phyloP scores from a whole-genome alignment of 495 filamentous ascomycete genomes.

The Talaromyces proteolyticus region DNA sequence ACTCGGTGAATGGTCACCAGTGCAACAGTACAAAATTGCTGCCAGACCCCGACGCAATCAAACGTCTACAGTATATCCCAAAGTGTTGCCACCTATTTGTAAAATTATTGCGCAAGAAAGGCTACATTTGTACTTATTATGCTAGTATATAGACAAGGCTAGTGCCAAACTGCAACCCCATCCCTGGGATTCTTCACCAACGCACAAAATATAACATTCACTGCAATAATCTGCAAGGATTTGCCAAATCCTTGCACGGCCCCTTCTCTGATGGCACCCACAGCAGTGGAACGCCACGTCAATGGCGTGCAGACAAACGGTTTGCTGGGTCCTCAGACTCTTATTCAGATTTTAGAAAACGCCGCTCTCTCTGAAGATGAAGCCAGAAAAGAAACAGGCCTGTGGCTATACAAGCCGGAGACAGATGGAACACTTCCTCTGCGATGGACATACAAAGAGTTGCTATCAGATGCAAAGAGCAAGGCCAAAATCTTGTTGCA shows the following conservation, averaged over 20 bases:
- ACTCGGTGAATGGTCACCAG: neutral
- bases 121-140: neutral
- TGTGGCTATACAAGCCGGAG: neutral
- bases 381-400: neutral
- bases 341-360: neutral
- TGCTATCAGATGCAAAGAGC: conserved; percentile 3
- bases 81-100: neutral
- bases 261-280: too few relatives aligned
- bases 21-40: neutral
- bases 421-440: neutral
- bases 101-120: neutral
- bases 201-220: neutral
- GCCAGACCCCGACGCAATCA: neutral
- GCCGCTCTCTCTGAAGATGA: neutral
- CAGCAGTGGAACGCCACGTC: neutral
- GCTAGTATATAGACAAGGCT: neutral
- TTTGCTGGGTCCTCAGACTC: neutral
- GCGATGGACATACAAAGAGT: conserved; percentile 15
- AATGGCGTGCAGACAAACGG: neutral
- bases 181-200: neutral
- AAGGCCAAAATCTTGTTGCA: neutral
- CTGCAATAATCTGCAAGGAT: neutral
- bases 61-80: neutral
- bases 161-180: neutral
- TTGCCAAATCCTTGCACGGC: too few relatives aligned